Conservation (phyloP, 2,329 filamentous ascomycete genomes). For the Hawksworthiomyces lignivorus region DNA sequence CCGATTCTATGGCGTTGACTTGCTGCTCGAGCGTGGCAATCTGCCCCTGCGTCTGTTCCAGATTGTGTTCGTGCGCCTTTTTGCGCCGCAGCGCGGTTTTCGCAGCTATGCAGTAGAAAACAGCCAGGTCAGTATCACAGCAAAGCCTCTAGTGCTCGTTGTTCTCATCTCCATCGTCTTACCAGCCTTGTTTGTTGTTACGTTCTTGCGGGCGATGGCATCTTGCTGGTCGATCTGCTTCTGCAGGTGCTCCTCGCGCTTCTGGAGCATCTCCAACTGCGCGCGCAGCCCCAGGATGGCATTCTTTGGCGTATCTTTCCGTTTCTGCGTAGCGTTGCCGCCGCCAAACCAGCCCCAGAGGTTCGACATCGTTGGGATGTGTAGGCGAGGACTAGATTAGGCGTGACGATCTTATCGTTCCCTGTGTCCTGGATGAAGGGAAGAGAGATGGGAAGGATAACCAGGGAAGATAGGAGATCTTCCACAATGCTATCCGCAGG, state of each 20-base stretch:
- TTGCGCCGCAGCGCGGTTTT: constrained; percentile 87
- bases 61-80: constrained; percentile 85
- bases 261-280: constrained; percentile 96
- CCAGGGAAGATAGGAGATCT: too few species aligned
- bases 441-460: neutral
- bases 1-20: constrained; percentile 93
- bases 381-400: too few species aligned
- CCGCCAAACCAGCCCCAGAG: constrained; percentile 93
- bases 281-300: constrained; percentile 81
- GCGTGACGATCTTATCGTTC: constrained; percentile 1
- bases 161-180: constrained; percentile 26
- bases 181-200: constrained; percentile 87
- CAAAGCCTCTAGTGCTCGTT: too few species aligned
- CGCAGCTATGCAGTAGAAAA: constrained; percentile 66
- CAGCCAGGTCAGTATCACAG: too few species aligned
- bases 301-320: constrained; percentile 93
- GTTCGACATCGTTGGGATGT: constrained; percentile 43
- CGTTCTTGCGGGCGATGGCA: constrained; percentile 77
- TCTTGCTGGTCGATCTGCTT: constrained; percentile 93
- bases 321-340: constrained; percentile 70
- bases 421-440: neutral
- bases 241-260: constrained; percentile 85
- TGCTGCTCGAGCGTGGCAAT: constrained; percentile 91
- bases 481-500: too few species aligned
- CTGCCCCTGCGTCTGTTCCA: constrained; percentile 84